Evolutionary conservation across 768 basidiomycete genomes (phyloP).

Genomic region (Lentinula raphanica): DNA sequence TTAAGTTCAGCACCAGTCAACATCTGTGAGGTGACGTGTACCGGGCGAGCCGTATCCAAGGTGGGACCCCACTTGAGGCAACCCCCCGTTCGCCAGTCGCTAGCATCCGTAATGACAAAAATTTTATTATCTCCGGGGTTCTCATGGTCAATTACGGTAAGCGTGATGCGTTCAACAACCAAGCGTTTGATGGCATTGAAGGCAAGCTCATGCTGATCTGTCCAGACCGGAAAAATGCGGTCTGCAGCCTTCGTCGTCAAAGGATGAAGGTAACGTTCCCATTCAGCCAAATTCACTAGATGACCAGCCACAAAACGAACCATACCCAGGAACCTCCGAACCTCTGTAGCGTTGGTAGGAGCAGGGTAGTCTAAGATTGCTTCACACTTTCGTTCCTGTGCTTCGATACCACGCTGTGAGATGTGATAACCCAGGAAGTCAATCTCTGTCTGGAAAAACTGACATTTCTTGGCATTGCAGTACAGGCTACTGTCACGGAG

Average conservation of each 20-base stretch:
- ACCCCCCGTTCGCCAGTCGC: conserved; percentile 20
- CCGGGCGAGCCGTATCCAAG: conserved; percentile 24
- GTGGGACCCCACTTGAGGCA: conserved; percentile 20
- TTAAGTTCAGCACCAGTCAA: conserved; percentile 20
- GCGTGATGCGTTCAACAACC: conserved; percentile 21
- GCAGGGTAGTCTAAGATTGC: conserved; percentile 19
- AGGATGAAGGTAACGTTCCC: conserved; percentile 13
- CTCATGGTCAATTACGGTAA: conserved; percentile 25
- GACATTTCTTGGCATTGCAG: conserved; percentile 18
- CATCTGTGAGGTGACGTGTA: conserved; percentile 20
- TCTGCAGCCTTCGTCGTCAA: conserved; percentile 15
- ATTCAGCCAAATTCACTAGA: conserved; percentile 9
- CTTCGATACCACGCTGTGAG: conserved; percentile 17
- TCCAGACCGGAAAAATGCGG: conserved; percentile 19
- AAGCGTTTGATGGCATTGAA: conserved; percentile 26
- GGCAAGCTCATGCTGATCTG: conserved; percentile 13
- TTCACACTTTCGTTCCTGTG: conserved; percentile 14
- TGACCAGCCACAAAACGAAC: conserved; percentile 16
- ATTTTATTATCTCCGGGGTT: conserved; percentile 22
- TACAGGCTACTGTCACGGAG: conserved; percentile 13
- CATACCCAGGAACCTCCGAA: conserved; percentile 18
- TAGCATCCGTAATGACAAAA: conserved; percentile 26
- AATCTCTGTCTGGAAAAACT: neutral
- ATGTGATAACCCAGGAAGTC: conserved; percentile 21
- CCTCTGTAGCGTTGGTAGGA: conserved; percentile 11